Base-by-base conservation (phyloP, 2,329 filamentous ascomycete species). In the Scytalidium lignicola region DNA sequence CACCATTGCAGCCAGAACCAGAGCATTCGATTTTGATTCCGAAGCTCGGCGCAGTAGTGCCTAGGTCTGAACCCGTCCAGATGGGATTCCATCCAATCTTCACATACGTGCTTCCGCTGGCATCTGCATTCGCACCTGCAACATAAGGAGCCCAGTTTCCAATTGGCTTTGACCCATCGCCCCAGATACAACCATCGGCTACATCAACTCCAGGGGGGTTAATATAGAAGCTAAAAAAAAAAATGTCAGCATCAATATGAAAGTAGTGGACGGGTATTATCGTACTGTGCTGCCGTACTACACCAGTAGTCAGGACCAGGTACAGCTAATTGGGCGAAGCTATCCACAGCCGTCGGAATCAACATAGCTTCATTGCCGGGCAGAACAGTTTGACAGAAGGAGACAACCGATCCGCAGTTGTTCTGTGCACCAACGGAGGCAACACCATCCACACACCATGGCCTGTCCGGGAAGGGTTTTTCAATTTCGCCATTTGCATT, bases 341-440 rank as follows among this genome's bases (percentile, higher is more conserved):
- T 69, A 19, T 73, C 62, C 43, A 90, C 82, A 54, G 82, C 67
- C n/a, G 86, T 91, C 15, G 86, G 86, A 59, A 90, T 90, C 57
- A 90, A 73, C 86, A 91, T 91, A 52, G 84, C 84, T 70, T 91
- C 87, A 60, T 89, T 85, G 44, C 87, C 87, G 17, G 87, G 87
- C 52, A 90, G 69, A 13, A 90, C 84, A 3, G 87, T 91, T 68
- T 91, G 87, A 67, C 87, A 91, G 68, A 87, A 88, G 2, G 87
- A 80, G 48, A 90, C 77, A 13, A 75, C 62, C 29, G 72, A 70
- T 41, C 79, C 76, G 53, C 77, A 79, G 57, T 83, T 82, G 71
- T 90, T 91, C 52, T 82, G 72, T 29, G 78, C 86, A 49, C 74
- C 71, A 47, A 91, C 75, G 7, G 80, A 64, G 41, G 84, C 85